phyloP scores from a whole-genome alignment of 1,139 yeast genomes.

The Waltiozyma solani region DNA sequence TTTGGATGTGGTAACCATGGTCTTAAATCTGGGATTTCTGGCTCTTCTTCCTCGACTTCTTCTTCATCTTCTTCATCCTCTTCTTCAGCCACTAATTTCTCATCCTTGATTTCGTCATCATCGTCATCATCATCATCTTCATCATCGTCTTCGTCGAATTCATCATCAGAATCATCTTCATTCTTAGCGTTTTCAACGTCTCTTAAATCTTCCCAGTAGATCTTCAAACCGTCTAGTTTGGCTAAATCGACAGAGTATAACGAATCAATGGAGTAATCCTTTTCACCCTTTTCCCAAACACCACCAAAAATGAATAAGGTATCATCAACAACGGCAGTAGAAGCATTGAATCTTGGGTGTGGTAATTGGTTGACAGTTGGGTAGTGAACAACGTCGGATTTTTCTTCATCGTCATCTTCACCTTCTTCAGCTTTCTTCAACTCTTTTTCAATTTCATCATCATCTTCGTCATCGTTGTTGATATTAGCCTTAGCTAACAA shows the following conservation, averaged over 20 bases:
- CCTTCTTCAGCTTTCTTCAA: conserved; percentile 29
- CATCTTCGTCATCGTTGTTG: conserved; percentile 46
- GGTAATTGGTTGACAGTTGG: conserved; percentile 59
- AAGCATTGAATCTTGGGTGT: conserved; percentile 82
- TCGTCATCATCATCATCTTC: conserved; percentile 52
- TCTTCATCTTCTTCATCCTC: conserved; percentile 55
- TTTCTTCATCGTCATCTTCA: conserved; percentile 28
- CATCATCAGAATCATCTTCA: conserved; percentile 44
- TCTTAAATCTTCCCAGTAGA: conserved; percentile 78
- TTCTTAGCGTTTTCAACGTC: conserved; percentile 50
- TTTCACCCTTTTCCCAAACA: conserved; percentile 79
- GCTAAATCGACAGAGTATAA: conserved; percentile 81
- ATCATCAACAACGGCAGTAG: conserved; percentile 82
- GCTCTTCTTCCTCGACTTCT: conserved; percentile 47
- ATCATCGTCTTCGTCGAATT: conserved; percentile 58
- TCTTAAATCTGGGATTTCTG: conserved; percentile 78
- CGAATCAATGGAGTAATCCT: conserved; percentile 75
- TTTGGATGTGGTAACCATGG: conserved; percentile 98
- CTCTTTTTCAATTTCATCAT: conserved; percentile 30
- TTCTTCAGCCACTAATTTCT: conserved; percentile 37
- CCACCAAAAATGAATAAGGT: conserved; percentile 86
- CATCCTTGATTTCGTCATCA: conserved; percentile 40
- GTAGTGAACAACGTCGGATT: conserved; percentile 34
- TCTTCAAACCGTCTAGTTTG: conserved; percentile 78
- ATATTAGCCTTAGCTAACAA: conserved; percentile 66